Evolutionary conservation across 805 yeast species (phyloP).

Genomic region (Candida boleticola): DNA sequence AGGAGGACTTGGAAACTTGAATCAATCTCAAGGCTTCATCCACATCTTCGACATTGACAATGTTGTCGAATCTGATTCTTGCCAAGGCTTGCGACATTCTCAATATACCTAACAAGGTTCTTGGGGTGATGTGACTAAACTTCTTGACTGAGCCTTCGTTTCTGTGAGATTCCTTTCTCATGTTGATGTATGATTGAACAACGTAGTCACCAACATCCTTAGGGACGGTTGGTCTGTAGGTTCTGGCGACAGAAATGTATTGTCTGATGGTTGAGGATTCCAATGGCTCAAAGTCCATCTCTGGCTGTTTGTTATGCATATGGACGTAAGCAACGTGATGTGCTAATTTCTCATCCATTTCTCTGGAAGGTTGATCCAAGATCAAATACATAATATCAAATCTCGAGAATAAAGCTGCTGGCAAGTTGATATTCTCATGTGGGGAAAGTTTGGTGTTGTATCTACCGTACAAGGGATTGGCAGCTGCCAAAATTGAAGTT

Average conservation of each 20-base stretch:
- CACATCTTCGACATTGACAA: slow-evolving; percentile 75
- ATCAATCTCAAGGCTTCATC: slow-evolving; percentile 91
- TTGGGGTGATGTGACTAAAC: slow-evolving; percentile 91
- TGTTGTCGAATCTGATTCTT: slow-evolving; percentile 74
- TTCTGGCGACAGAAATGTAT: slow-evolving; percentile 81
- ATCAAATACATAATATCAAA: slow-evolving; percentile 87
- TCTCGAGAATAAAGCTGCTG: slow-evolving; percentile 93
- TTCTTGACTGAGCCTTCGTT: slow-evolving; percentile 74
- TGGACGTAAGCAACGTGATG: slow-evolving; percentile 95
- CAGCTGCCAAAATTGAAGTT: slow-evolving; percentile 94
- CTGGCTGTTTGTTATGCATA: slow-evolving; percentile 88
- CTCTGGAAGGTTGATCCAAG: slow-evolving; percentile 79
- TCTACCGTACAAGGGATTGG: slow-evolving; percentile 95
- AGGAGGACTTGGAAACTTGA: slow-evolving; percentile 82
- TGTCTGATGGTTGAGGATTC: slow-evolving; percentile 81
- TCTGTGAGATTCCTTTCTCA: slow-evolving; percentile 87
- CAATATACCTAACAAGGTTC: slow-evolving; percentile 87
- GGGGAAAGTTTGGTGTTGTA: slow-evolving; percentile 90
- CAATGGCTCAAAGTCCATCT: slow-evolving; percentile 68
- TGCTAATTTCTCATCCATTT: slow-evolving; percentile 82
- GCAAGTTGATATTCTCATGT: slow-evolving; percentile 90
- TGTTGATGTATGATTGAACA: slow-evolving; percentile 78
- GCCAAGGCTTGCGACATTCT: slow-evolving; percentile 96
- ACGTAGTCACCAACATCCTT: slow-evolving; percentile 83
- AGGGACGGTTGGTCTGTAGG: slow-evolving; percentile 81